Conservation (phyloP, 352 stramenopile genomes). For the Phytophthora lateralis region DNA sequence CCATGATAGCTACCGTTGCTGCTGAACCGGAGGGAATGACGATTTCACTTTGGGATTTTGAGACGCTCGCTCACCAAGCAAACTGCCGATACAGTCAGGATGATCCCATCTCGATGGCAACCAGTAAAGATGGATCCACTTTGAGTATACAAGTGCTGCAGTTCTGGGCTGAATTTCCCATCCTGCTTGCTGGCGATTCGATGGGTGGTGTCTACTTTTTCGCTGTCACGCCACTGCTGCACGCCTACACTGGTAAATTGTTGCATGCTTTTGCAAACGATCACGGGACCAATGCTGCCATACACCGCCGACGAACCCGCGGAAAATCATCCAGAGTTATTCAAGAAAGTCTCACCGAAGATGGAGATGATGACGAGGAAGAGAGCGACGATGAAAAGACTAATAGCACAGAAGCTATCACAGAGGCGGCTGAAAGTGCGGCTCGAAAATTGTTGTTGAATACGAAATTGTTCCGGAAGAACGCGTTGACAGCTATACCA, state of each 20-base stretch:
- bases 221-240: conserved; percentile 45
- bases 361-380: conserved; percentile 17
- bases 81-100: conserved; percentile 39
- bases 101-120: conserved; percentile 3
- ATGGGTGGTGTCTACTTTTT: conserved; percentile 69
- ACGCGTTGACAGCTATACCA: conserved; percentile 15
- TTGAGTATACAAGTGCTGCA: conserved; percentile 48
- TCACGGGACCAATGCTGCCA: conserved; percentile 9
- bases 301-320: not conserved
- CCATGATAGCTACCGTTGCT: conserved; percentile 65
- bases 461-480: conserved; percentile 27
- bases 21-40: conserved; percentile 30
- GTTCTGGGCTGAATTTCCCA: conserved; percentile 77
- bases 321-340: conserved; percentile 12
- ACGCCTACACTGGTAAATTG: conserved; percentile 52
- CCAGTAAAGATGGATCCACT: conserved; percentile 2
- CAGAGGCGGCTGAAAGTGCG: conserved; percentile 37
- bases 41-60: conserved; percentile 82
- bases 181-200: conserved; percentile 57
- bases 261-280: conserved; percentile 68
- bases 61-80: conserved; percentile 58
- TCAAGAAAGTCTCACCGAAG: conserved; percentile 8
- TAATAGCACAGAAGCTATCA: conserved; percentile 31
- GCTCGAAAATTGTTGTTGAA: conserved; percentile 47
- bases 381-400: not conserved